Evolutionary conservation across 345 rosid genomes (phyloP), one percentile per base, ranked within the genome.

Genomic region (Salix arbutifolia): DNA sequence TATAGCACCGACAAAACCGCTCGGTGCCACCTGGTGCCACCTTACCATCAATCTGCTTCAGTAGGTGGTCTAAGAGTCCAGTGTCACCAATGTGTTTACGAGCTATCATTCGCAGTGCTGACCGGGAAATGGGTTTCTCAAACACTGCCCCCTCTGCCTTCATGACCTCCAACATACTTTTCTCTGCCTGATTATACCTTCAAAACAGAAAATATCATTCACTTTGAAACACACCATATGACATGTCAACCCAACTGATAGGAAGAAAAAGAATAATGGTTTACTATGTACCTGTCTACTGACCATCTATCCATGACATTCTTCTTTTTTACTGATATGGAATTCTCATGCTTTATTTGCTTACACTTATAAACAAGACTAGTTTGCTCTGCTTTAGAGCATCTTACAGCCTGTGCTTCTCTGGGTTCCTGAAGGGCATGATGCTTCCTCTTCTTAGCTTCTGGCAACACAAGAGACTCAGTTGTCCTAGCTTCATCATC

Each of bases 31-130:
- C 89, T 8, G 97, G 97, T 17, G 97, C 95, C 52, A 95, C 92
- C 75, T 86, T 90, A 52, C 97, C 97, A 75, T 91, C 97, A 56
- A 91, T 86, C 82, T 95, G 96, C 96, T 95, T 95, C 83, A 93
- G 82, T 35, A 88, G 85, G 81, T 95, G 99, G 83, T 95, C 99
- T 83, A 95, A 89, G 68, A 95, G 93, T 23, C 99, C 99, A 73
- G 97, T 95, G 73, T 95, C 99, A 72, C 96, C 95, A 75, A 95
- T 91, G 67, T 72, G 82, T 76, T 81, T 85, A 26, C 97, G 96
- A 58, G 93, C 97, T 53, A 84, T 87, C 50, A 14, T 37, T 87
- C 97, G 88, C 79, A 95, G 86, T 60, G 77, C 80, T 13, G 80
- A 74, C 67, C 97, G 84, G 16, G 95, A 74, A 74, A 95, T 80